Base-by-base conservation (phyloP, 2,329 filamentous ascomycete genomes). In the Xylariaceae sp. region DNA sequence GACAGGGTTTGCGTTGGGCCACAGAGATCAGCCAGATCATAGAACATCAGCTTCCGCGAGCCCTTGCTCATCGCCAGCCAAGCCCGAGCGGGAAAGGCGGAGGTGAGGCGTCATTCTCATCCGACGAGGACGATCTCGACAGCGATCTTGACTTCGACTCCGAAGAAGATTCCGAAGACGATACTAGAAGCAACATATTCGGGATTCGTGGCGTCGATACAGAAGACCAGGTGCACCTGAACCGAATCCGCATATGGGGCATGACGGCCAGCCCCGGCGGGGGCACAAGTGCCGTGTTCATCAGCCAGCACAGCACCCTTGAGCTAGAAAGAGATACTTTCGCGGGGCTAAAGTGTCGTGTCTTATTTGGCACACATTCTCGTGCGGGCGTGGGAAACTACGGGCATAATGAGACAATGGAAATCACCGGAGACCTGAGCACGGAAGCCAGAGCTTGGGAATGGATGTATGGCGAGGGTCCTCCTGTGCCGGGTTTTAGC, bases 391-490 rank as follows among this genome's bases (percentile, higher is more conserved):
- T n/a, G n/a, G 40, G 37, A 1, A 33, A 6, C 34, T 43, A 61
- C 7, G 53, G 63, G 5, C 53, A 55, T 0, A 28, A n/a, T n/a
- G n/a, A n/a, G n/a, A n/a, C 14, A 8, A 16, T 36, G 41, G 34
- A 55, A 24, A 24, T 57, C 16, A 36, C 56, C 8, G 51, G 56
- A 48, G 65, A 61, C 2, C 69, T 82, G 17, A 81, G 80, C n/a
- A 83, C 82, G 2, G 84, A 87, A 67, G 83, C 78, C 0, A 72
- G 73, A 33, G 74, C 82, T 40, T 86, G 83, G 78, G 80, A 85
- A 59, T 84, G 80, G 77, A 82, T 86, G 79, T 86, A 86, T 63
- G 82, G 81, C 16, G 72, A 73, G n/a, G 81, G 80, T 0, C 72
- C 75, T 0, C 73, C 76, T 2, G 78, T 84, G 2, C 73, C 76